phyloP scores from a whole-genome alignment of 2,329 filamentous ascomycete species.

The Myriosclerotinia duriaeana region DNA sequence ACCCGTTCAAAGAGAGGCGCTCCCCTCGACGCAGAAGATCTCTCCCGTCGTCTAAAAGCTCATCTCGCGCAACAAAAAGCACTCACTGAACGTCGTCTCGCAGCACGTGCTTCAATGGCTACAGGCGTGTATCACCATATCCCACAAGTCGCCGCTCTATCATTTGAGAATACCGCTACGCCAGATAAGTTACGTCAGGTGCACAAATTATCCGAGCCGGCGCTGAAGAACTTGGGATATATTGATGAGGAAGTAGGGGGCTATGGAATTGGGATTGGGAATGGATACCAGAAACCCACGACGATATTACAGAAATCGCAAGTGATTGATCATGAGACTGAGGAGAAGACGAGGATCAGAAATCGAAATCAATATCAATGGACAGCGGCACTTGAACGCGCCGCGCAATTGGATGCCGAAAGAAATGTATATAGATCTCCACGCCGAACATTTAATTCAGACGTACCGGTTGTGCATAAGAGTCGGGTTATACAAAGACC shows the following conservation, averaged over 20 bases:
- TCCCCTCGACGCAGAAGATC: slow-evolving; percentile 55
- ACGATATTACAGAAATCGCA: slow-evolving; percentile 31
- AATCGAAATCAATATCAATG: slow-evolving; percentile 50
- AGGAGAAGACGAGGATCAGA: slow-evolving; percentile 42
- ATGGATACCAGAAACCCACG: slow-evolving; percentile 14
- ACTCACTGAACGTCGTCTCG: slow-evolving; percentile 36
- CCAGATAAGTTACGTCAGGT: slow-evolving; percentile 45
- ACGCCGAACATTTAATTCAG: slow-evolving; percentile 41
- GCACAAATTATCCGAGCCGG: slow-evolving; percentile 48
- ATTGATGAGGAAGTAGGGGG: slow-evolving; percentile 34
- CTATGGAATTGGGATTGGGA: background rate
- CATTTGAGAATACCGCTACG: slow-evolving; percentile 56
- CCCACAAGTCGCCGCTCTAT: slow-evolving; percentile 54
- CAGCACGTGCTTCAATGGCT: slow-evolving; percentile 27
- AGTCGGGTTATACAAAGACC: slow-evolving; percentile 25
- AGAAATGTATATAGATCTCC: slow-evolving; percentile 37
- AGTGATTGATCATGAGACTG: slow-evolving; percentile 36
- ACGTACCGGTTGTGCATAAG: slow-evolving; percentile 4
- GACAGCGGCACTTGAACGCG: slow-evolving; percentile 43
- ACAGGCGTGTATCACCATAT: slow-evolving; percentile 49
- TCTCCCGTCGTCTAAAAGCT: slow-evolving; percentile 52
- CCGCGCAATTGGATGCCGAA: slow-evolving; percentile 39
- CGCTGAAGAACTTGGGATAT: slow-evolving; percentile 45
- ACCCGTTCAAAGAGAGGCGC: slow-evolving; percentile 38
- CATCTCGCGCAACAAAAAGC: slow-evolving; percentile 53